Conservation (phyloP, 768 basidiomycete species). For the Lyophyllum semitale region DNA sequence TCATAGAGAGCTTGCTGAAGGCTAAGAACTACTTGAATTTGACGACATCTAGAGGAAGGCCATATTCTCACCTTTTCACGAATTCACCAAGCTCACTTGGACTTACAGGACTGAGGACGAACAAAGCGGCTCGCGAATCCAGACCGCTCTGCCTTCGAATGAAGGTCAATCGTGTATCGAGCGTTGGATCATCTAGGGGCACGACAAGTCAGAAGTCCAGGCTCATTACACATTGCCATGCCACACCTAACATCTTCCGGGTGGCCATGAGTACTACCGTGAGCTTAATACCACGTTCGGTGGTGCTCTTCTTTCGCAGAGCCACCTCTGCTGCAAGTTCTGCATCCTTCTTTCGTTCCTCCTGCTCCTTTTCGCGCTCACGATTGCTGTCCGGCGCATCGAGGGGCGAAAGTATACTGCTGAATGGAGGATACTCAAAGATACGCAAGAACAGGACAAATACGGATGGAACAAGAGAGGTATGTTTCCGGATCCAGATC, state of each 20-base stretch:
- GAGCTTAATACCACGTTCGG: conserved; percentile 89
- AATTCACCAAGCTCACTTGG: conserved; percentile 88
- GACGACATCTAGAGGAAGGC: not conserved
- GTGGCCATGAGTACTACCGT: conserved; percentile 94
- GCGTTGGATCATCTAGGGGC: conserved; percentile 72
- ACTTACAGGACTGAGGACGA: conserved; percentile 92
- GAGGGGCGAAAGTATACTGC: conserved; percentile 51
- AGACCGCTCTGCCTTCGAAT: conserved; percentile 88
- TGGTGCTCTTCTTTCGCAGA: conserved; percentile 73
- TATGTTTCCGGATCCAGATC: conserved; percentile 97
- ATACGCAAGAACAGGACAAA: conserved; percentile 90
- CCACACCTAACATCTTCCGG: conserved; percentile 79
- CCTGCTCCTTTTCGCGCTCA: conserved; percentile 59
- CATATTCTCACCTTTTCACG: conserved; percentile 62
- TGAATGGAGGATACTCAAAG: conserved; percentile 57
- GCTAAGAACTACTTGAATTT: conserved; percentile 35
- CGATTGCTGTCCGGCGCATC: conserved; percentile 54
- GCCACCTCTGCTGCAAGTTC: conserved; percentile 83
- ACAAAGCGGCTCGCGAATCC: conserved; percentile 89
- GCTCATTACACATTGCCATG: not conserved
- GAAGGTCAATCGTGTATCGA: conserved; percentile 83
- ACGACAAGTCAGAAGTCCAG: not conserved
- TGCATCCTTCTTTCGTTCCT: conserved; percentile 72
- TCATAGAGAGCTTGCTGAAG: conserved; percentile 90
- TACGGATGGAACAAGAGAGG: conserved; percentile 86